Base-by-base conservation (phyloP, 192 early-diverging fungal genomes). In the Coemansia sp. region DNA sequence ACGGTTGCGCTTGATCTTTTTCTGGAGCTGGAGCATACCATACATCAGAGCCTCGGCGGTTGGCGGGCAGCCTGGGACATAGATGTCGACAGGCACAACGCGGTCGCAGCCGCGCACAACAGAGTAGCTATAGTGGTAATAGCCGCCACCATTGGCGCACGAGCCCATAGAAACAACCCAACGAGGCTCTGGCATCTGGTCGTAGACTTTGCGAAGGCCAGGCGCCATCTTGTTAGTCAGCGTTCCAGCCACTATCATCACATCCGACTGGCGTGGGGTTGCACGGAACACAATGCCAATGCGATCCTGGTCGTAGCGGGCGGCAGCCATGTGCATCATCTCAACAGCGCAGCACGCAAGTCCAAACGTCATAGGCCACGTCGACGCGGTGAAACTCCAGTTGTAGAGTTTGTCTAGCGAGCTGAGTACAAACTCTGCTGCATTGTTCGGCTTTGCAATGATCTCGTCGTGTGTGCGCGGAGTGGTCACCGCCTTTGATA, bases 161-260 rank as follows among this genome's bases (percentile, higher is more conserved):
- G 89, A 91, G 42, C 96, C 96, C 96, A 98, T 98, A n/a, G 94
- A 96, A 60, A 98, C 94, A 19, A 98, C 96, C 96, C 96, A 98
- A 58, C 95, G 90, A 55, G 96, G 96, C 77, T 96, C 93, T 34
- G 96, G 95, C 93, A 98, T 96, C 85, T 83, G 81, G 42, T 79
- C 83, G 56, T 89, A 90, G 65, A 91, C 87, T 75, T 89, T 89
- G 60, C 89, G 82, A 70, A 88, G 72, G 14, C 89, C 92, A 41
- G 95, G 93, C 5, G 96, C 96, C 96, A 98, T 98, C 79, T 98
- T 98, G 89, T 98, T 98, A 60, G 95, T 96, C 76, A 98, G 83
- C 22, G 96, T 98, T 45, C 96, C 96, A 10, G 96, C 96, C 42
- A 98, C 96, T 83, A 98, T 98, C 96, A 98, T 98, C 43, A 96